A percentile compares a stretch with the other conserved stretches of the same genome.
Evolutionary conservation across 2,329 filamentous ascomycete genomes (phyloP).

Genomic region (Aspergillus ibericus): DNA sequence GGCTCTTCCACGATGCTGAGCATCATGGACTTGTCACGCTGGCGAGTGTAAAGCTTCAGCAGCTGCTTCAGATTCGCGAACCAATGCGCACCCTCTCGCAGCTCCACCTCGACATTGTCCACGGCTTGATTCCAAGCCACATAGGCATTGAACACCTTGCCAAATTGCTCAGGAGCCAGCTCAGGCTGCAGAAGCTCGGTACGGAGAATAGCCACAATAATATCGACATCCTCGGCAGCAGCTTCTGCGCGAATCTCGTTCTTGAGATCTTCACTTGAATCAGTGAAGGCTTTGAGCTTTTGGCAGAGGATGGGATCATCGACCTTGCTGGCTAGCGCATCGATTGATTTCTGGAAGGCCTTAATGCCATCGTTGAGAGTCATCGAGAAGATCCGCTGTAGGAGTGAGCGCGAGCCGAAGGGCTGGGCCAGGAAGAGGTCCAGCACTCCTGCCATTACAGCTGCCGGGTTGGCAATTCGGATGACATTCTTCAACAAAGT

Average conservation of each 20-base stretch:
- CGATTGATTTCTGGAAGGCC: slow-evolving; percentile 82
- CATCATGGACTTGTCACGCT: slow-evolving; percentile 98
- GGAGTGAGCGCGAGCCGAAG: slow-evolving; percentile 82
- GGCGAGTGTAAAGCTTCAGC: slow-evolving; percentile 84
- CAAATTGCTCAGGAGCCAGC: slow-evolving; percentile 72
- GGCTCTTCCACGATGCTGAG: slow-evolving; percentile 91
- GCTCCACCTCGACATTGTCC: slow-evolving; percentile 80
- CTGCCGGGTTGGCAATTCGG: slow-evolving; percentile 90
- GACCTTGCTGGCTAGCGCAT: slow-evolving; percentile 72
- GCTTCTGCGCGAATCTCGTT: slow-evolving; percentile 72
- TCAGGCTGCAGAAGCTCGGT: slow-evolving; percentile 74
- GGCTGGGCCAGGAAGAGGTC: slow-evolving; percentile 96
- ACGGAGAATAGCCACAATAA: slow-evolving; percentile 80
- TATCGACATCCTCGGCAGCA: slow-evolving; percentile 69
- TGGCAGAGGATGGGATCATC: slow-evolving; percentile 75
- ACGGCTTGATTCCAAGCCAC: slow-evolving; percentile 95
- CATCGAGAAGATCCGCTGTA: slow-evolving; percentile 92
- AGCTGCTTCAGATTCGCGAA: slow-evolving; percentile 95
- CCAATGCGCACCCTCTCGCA: slow-evolving; percentile 84
- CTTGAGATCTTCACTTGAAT: slow-evolving; percentile 74
- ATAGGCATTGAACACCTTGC: slow-evolving; percentile 87
- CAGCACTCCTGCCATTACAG: slow-evolving; percentile 92
- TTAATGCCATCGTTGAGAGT: slow-evolving; percentile 88
- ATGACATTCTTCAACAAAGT: slow-evolving; percentile 95
- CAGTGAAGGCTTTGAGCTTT: slow-evolving; percentile 78